Base-by-base conservation (phyloP, 2,329 filamentous ascomycete species). In the Aspergillus thermomutatus region DNA sequence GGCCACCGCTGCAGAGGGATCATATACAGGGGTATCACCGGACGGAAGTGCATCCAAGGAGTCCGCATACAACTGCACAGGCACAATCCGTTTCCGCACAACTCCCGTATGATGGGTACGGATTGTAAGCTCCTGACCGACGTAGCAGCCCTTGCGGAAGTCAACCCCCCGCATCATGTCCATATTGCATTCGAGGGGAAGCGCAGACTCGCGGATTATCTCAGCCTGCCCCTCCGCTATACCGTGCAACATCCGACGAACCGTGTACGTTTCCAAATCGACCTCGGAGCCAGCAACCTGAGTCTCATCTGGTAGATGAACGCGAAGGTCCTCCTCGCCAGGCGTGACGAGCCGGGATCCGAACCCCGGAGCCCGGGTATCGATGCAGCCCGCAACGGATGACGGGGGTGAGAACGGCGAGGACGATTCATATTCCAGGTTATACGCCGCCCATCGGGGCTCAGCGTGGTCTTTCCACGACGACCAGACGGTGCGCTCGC, bases 111-210 rank as follows among this genome's bases (percentile, higher is more conserved):
- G 94, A 72, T 92, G 89, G 1, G 94, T 99, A 45, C 94, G 88
- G 63, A 97, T 96, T 1, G 94, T 97, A 61, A 99, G 82, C 74
- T 99, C 94, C 76, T 99, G 94, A 0, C 94, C 94, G 7, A 97
- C 86, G 74, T 99, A 99, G 76, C 94, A 99, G 7, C 94, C 94
- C 78, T 99, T 99, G 69, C 86, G 86, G 78, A 94, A 99, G 75
- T 97, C 91, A 63, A 99, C 88, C 26, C 86, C 94, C 49, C 84
- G 83, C 82, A 90, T 90, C 58, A 90, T 77, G 74, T 99, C 94
- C 71, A 97, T 83, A 72, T 97, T 97, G 69, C 83, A 88, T 75
- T 97, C 93, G 73, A 92, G 87, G 1, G 94, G 93, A 54, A 99
- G 79, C 0, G 91, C 87, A 19, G 82, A 78, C 62, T 89, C 89